Conservation (phyloP, 805 yeast genomes). For the Spathaspora gorwiae region DNA sequence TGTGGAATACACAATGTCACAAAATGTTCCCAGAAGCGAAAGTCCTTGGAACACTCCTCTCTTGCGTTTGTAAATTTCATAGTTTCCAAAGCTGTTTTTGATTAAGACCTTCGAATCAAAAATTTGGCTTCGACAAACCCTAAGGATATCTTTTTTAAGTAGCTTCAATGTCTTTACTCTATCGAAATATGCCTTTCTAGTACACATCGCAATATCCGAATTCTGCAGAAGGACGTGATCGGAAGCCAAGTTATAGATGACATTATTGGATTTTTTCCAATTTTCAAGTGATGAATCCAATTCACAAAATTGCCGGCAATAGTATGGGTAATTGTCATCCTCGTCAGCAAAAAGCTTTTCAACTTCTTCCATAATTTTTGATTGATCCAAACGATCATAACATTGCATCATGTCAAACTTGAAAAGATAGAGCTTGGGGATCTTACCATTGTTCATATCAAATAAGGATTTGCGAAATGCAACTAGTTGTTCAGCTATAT, state of each 20-base stretch:
- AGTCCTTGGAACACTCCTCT: slow-evolving; percentile 85
- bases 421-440: slow-evolving; percentile 45
- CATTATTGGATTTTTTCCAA: slow-evolving; percentile 2
- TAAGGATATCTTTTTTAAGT: slow-evolving; percentile 40
- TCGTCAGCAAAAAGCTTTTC: slow-evolving; percentile 23
- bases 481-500: slow-evolving; percentile 38
- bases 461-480: slow-evolving; percentile 28
- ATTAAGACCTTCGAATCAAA: slow-evolving; percentile 43
- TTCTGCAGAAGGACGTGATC: neutral
- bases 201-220: neutral
- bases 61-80: slow-evolving; percentile 35
- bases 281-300: neutral
- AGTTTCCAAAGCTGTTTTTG: slow-evolving; percentile 19
- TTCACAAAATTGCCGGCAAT: neutral
- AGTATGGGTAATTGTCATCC: slow-evolving; percentile 13
- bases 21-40: slow-evolving; percentile 66
- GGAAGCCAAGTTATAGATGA: neutral
- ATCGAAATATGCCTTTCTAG: slow-evolving; percentile 10
- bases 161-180: slow-evolving; percentile 30
- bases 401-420: slow-evolving; percentile 78
- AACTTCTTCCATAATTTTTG: slow-evolving; percentile 32
- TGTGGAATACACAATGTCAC: slow-evolving; percentile 67
- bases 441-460: slow-evolving; percentile 2
- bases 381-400: slow-evolving; percentile 65
- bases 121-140: slow-evolving; percentile 49